These are phyloP conservation scores for Fusarium newnesense DNA, from an alignment of 2,329 filamentous ascomycete species.

Conservation along the genomic window DNA sequence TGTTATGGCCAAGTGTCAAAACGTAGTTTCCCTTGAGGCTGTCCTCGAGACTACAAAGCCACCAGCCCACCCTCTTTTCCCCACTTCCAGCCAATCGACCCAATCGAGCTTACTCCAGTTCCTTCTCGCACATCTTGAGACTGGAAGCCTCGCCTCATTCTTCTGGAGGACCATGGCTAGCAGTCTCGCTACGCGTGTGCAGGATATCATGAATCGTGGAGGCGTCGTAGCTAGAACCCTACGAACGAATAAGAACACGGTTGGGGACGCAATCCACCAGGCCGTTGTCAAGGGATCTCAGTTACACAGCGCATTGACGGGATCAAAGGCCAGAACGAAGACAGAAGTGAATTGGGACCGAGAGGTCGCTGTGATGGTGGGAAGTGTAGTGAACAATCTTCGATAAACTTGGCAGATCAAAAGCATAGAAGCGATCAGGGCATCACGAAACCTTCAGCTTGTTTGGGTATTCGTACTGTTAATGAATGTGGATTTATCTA, in stretches of 20 bases:
- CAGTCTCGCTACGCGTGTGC: slow-evolving; percentile 78
- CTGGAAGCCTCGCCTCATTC: slow-evolving; percentile 85
- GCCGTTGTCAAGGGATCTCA: slow-evolving; percentile 84
- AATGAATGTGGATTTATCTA: neutral
- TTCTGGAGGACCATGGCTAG: slow-evolving; percentile 93
- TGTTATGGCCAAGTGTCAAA: slow-evolving; percentile 86
- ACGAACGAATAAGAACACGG: slow-evolving; percentile 76
- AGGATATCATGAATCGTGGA: slow-evolving; percentile 84
- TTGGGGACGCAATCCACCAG: slow-evolving; percentile 81
- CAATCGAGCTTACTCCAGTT: slow-evolving; percentile 72
- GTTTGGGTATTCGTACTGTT: neutral
- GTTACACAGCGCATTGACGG: slow-evolving; percentile 66
- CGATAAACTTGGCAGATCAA: slow-evolving; percentile 41
- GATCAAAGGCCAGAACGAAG: slow-evolving; percentile 57
- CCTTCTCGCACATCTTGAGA: slow-evolving; percentile 83
- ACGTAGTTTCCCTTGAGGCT: slow-evolving; percentile 86
- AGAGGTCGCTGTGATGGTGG: slow-evolving; percentile 94
- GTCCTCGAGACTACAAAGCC: slow-evolving; percentile 76
- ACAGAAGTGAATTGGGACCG: slow-evolving; percentile 78
- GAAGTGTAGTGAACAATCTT: slow-evolving; percentile 75
- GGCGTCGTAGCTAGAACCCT: slow-evolving; percentile 87
- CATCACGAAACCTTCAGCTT: neutral
- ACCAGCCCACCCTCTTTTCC: slow-evolving; percentile 74
- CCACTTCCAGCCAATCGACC: slow-evolving; percentile 47
- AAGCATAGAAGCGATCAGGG: neutral